phyloP scores from a whole-genome alignment of 2,329 filamentous ascomycete genomes.

The Triangularia setosa region DNA sequence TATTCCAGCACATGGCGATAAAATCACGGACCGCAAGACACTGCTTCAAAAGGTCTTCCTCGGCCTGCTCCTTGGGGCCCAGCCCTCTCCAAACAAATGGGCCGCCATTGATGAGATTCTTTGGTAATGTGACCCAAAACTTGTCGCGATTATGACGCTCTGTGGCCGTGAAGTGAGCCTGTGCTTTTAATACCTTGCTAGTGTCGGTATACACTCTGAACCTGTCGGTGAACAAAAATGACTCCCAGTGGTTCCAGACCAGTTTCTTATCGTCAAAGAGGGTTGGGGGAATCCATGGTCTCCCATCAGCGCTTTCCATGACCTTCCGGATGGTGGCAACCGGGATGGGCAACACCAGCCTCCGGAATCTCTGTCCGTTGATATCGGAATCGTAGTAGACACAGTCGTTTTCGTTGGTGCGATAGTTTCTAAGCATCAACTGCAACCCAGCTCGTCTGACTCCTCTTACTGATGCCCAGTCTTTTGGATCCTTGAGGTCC shows the following conservation, averaged over 20 bases:
- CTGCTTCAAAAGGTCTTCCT: constrained; percentile 28
- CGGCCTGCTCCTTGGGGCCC: constrained; percentile 22
- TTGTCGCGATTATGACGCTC: background rate
- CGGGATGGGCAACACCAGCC: background rate
- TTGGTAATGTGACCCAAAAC: constrained; percentile 25
- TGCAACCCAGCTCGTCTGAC: constrained; percentile 44
- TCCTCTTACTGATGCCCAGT: constrained; percentile 36
- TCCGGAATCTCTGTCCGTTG: background rate
- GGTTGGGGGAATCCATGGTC: constrained; percentile 24
- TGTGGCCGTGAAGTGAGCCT: constrained; percentile 7
- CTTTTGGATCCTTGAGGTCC: background rate
- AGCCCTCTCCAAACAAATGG: constrained; percentile 26
- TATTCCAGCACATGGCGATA: constrained; percentile 23
- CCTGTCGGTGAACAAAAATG: constrained; percentile 16
- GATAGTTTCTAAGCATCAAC: constrained; percentile 37
- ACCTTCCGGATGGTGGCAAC: constrained; percentile 14
- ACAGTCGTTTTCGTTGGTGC: constrained; percentile 30
- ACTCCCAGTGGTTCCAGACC: constrained; percentile 13
- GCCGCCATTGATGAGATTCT: constrained; percentile 25
- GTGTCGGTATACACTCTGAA: constrained; percentile 10
- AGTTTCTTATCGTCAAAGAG: background rate
- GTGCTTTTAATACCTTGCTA: constrained; percentile 8
- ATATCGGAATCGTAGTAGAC: constrained; percentile 9
- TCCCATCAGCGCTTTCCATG: constrained; percentile 18
- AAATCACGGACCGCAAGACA: constrained; percentile 21